Evolutionary conservation across 1,139 yeast species (phyloP), one percentile per base, ranked within the genome.

Genomic region (Suhomyces ambrosiae): DNA sequence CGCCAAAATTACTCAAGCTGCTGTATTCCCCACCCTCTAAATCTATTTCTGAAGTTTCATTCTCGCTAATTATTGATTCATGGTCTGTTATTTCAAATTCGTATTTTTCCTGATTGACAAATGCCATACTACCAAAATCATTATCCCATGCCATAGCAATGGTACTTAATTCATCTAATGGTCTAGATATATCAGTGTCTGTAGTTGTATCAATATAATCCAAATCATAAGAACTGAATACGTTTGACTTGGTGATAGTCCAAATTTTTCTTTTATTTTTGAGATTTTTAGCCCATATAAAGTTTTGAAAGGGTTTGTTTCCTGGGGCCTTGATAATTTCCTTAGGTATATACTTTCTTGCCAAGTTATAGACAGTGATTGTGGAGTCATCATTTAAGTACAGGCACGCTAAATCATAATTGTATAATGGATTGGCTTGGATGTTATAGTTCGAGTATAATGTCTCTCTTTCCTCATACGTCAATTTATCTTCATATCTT

Each of bases 331-430:
- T 80, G 24, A 87, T 65, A 3, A 82, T 72, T 51, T 83, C 80
- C 35, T 76, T 73, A 0, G 98, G 96, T 10, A 90, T 76, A 54
- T 76, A 83, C 48, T 82, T 86, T 43, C 97, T 68, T 30, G 75
- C 73, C 33, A 90, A 67, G 35, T 82, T 81, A 77, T 88, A 92
- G 2, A 88, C 73, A 27, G 85, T 80, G 5, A 88, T 74, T 13
- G 81, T 74, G 8, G 87, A 76, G 52, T 87, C 96, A 50, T 85
- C 90, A 40, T 83, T 84, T 49, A 86, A 66, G 42, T 83, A 86
- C 56, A 85, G 83, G 34, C 86, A 76, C 0, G 95, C 96, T 49
- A 89, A 71, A 47, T 86, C 82, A 21, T 88, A 80, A 47, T 65
- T 66, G 50, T 61, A 61, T 35, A 66, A 52, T 1, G 67, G 48